Base-by-base conservation (phyloP, 2,329 filamentous ascomycete species). In the Pseudodiploospora longispora region DNA sequence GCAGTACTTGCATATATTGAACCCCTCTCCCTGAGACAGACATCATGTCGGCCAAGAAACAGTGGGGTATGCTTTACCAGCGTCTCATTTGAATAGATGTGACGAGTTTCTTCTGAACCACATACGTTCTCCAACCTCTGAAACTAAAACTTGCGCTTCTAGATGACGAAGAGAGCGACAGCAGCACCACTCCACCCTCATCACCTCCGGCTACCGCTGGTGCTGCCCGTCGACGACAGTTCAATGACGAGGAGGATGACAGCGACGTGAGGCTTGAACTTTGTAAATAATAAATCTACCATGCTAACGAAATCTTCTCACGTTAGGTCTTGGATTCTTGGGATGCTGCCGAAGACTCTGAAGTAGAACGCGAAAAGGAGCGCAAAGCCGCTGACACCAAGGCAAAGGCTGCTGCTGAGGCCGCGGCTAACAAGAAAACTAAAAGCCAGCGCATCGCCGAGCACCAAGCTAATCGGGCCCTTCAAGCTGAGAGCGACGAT, bases 261-360 rank as follows among this genome's bases (percentile, higher is more conserved):
- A 74, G 73, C 55, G 87, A 94, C 67, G 90, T 91, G 76, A 59
- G 75, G 27, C 4, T 28, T n/a, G n/a, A 9, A 8, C 3, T 27
- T 30, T 34, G 27, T 31, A 34, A 34, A 27, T 10, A 9, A 6
- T 36, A 12, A 34, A 12, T 30, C 28, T 6, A 4, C n/a, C 34
- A 12, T 5, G 5, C 41, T 27, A 36, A 12, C 36, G 31, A 40
- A 32, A 38, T 29, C 10, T 30, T 7, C 10, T 27, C n/a, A 38
- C 19, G 36, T 33, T 52, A 95, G 84, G 87, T 97, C 46, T 79
- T 96, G 60, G 93, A 98, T 48, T 91, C 87, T 31, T 98, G 93
- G 93, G 90, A 97, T 59, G 91, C 87, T 47, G 90, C 87, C 55
- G 93, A 97, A 61, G 93, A 98, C 70, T 95, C 89, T 50, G 93